A percentile compares a stretch with the other conserved stretches of the same genome.
Conservation (phyloP, 2,329 filamentous ascomycete genomes). For the Fusarium succisae region DNA sequence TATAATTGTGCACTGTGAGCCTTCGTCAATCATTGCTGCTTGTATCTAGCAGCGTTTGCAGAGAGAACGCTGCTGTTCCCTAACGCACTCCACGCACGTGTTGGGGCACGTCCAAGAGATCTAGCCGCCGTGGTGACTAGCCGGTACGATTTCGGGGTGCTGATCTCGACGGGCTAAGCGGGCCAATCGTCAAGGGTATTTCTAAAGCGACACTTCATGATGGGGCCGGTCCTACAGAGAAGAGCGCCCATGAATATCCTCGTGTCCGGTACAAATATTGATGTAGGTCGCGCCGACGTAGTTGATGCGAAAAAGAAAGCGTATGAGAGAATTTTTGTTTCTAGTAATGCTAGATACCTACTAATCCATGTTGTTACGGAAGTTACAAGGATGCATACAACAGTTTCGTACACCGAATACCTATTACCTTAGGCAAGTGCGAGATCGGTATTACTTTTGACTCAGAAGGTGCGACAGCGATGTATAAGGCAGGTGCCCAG, state of each 20-base stretch:
- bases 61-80: not conserved
- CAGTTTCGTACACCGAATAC: not conserved
- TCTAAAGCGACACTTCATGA: not conserved
- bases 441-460: not conserved
- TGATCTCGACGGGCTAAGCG: slow-evolving; percentile 22
- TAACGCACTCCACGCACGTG: slow-evolving; percentile 14
- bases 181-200: slow-evolving; percentile 16
- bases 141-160: slow-evolving; percentile 17
- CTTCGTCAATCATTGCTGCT: slow-evolving; percentile 31
- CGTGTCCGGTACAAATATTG: not conserved
- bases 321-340: not conserved
- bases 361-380: not conserved
- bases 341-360: not conserved
- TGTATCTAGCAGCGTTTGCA: slow-evolving; percentile 17
- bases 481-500: not conserved
- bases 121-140: slow-evolving; percentile 25
- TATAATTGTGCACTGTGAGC: slow-evolving; percentile 7
- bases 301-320: not conserved
- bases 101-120: slow-evolving; percentile 18
- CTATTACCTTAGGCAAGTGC: not conserved
- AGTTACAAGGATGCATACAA: not conserved
- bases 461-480: not conserved
- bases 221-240: not conserved
- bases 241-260: not conserved
- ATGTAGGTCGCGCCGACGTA: not conserved